phyloP scores from a whole-genome alignment of 2,329 filamentous ascomycete genomes.

The Paracoccidioides lutzii region DNA sequence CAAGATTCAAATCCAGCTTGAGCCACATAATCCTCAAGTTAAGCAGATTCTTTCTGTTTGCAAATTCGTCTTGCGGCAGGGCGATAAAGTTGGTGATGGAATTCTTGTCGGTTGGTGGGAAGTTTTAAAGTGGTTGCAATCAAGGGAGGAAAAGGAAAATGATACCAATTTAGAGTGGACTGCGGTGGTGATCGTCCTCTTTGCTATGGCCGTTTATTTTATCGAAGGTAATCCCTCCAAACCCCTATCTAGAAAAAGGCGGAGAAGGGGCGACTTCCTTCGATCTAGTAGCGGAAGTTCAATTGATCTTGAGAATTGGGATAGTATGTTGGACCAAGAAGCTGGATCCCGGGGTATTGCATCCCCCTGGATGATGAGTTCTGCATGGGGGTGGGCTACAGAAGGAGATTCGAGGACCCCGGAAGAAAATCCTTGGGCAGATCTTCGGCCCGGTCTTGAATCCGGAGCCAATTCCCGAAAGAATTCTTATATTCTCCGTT shows the following conservation, averaged over 20 bases:
- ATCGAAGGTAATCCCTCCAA: slow-evolving; percentile 28
- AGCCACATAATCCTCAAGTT: slow-evolving; percentile 52
- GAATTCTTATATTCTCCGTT: slow-evolving; percentile 34
- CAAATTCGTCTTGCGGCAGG: slow-evolving; percentile 49
- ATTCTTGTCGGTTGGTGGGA: slow-evolving; percentile 62
- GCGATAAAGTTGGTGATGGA: slow-evolving; percentile 43
- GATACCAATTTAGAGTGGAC: slow-evolving; percentile 54
- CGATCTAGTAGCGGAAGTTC: slow-evolving; percentile 39
- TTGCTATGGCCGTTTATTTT: slow-evolving; percentile 51
- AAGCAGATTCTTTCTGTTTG: slow-evolving; percentile 48
- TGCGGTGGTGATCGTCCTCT: slow-evolving; percentile 49
- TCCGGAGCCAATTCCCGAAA: slow-evolving; percentile 18
- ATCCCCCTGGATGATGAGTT: slow-evolving; percentile 41
- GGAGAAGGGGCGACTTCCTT: slow-evolving; percentile 32
- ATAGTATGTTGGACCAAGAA: slow-evolving; percentile 37
- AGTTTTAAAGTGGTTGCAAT: slow-evolving; percentile 52
- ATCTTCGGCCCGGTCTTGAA: slow-evolving; percentile 3
- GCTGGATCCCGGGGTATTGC: slow-evolving; percentile 28
- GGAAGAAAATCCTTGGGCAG: slow-evolving; percentile 5
- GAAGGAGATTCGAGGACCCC: slow-evolving; percentile 39
- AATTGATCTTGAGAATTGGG: slow-evolving; percentile 35
- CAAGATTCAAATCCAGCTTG: slow-evolving; percentile 54
- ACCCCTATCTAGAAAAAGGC: slow-evolving; percentile 23
- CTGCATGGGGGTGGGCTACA: slow-evolving; percentile 59
- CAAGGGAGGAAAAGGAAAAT: slow-evolving; percentile 32